These are phyloP conservation scores for Cicer arietinum DNA, from an alignment of 306 rosid species.

Conservation along the genomic window DNA sequence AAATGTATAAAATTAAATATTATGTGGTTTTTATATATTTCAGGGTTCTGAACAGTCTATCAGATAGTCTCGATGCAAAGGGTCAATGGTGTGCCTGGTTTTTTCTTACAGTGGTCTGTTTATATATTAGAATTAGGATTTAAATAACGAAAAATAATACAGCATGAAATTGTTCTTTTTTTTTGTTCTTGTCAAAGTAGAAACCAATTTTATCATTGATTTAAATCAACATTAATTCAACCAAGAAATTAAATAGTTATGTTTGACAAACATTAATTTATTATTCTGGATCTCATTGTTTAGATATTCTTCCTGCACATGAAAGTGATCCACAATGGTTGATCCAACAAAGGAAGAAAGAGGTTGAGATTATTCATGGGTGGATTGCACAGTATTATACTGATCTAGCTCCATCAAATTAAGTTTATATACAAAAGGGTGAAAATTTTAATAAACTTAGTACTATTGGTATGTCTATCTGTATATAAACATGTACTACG, in stretches of 20 bases:
- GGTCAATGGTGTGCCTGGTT: constrained; percentile 50
- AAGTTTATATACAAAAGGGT: no score
- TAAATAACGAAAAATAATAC: no score
- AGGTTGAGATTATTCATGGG: constrained; percentile 45
- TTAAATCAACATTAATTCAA: neutral
- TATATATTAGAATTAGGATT: no score
- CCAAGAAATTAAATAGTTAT: neutral
- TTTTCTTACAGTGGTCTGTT: no score
- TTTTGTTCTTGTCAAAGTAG: no score
- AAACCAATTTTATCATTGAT: no score
- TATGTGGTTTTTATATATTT: neutral
- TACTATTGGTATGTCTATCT: no score
- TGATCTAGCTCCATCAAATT: constrained; percentile 33
- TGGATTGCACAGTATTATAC: constrained; percentile 55
- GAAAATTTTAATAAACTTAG: no score
- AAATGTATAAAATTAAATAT: neutral
- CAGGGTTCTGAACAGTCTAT: constrained; percentile 59
- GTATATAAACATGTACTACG: no score
- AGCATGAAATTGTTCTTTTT: no score
- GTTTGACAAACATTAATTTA: neutral
- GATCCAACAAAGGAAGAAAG: constrained; percentile 50
- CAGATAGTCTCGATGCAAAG: constrained; percentile 53
- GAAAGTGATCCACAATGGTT: constrained; percentile 59
- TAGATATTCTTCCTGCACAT: constrained; percentile 47
- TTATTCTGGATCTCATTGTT: constrained; percentile 64